Evolutionary conservation across 257 asterid species (phyloP).

Genomic region (Osmanthus fragrans): DNA sequence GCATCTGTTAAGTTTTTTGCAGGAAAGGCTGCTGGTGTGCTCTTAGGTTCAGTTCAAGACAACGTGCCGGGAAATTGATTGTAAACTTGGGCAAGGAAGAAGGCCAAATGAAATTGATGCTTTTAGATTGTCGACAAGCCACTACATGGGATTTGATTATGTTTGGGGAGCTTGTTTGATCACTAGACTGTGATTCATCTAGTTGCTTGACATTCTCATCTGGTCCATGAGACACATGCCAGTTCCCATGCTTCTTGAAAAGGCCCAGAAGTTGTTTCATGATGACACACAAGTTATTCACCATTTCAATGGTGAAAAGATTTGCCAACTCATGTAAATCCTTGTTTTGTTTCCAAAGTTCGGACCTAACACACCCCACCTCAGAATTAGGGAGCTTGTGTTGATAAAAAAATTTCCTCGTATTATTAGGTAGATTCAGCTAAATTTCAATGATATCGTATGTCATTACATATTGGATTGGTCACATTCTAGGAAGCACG

Average conservation of each 20-base stretch:
- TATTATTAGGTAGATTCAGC: neutral
- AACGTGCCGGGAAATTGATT: neutral
- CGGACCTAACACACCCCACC: neutral
- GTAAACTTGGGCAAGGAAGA: neutral
- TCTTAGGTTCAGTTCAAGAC: neutral
- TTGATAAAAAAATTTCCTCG: neutral
- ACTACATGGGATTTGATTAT: neutral
- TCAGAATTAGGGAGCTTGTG: neutral
- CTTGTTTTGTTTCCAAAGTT: neutral
- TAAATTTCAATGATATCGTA: too few species aligned
- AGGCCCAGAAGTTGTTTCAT: neutral
- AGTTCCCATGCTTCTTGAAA: neutral
- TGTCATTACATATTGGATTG: neutral
- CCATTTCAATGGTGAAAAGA: too few species aligned
- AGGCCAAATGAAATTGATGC: neutral
- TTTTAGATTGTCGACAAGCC: neutral
- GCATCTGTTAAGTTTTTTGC: neutral
- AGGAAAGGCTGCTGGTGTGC: neutral
- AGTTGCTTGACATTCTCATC: neutral
- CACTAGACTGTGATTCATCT: neutral
- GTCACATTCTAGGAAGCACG: too few species aligned
- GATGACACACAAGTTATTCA: neutral
- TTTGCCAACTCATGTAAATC: neutral
- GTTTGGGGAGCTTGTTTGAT: neutral
- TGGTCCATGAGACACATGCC: neutral